These are phyloP conservation scores for Penicillium sp. DNA, from an alignment of 2,329 filamentous ascomycete genomes.

Conservation along the genomic window DNA sequence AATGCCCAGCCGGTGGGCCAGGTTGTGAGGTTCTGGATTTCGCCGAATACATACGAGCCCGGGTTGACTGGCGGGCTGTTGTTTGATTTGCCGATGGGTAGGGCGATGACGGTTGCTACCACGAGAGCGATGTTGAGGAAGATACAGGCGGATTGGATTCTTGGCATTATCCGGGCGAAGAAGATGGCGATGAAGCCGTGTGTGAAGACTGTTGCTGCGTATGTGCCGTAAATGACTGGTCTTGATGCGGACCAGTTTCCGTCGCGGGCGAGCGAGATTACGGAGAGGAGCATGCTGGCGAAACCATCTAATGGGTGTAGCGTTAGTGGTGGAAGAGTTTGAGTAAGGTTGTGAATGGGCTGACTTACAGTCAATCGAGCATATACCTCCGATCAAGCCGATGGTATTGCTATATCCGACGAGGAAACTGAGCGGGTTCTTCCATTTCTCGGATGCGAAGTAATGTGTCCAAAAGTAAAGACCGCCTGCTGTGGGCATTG, in stretches of 20 bases:
- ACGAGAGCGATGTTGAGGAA: conserved; percentile 56
- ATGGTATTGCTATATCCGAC: conserved; percentile 64
- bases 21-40: conserved; percentile 57
- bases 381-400: conserved; percentile 61
- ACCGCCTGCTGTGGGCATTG: conserved; percentile 61
- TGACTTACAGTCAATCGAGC: conserved; percentile 59
- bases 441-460: conserved; percentile 55
- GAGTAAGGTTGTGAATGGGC: neutral
- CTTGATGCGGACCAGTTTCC: conserved; percentile 56
- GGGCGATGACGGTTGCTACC: conserved; percentile 53
- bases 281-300: conserved; percentile 54
- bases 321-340: neutral
- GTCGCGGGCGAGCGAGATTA: conserved; percentile 56
- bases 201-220: conserved; percentile 53
- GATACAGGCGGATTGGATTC: conserved; percentile 56
- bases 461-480: conserved; percentile 63
- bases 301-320: conserved; percentile 10
- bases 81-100: conserved; percentile 48
- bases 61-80: conserved; percentile 18
- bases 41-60: conserved; percentile 50
- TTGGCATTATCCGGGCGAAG: conserved; percentile 56
- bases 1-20: conserved; percentile 61
- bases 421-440: conserved; percentile 60
- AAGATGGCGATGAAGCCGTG: conserved; percentile 56
- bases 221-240: conserved; percentile 57